Evolutionary conservation across 345 rosid genomes (phyloP).

Genomic region (Gossypium stocksii): DNA sequence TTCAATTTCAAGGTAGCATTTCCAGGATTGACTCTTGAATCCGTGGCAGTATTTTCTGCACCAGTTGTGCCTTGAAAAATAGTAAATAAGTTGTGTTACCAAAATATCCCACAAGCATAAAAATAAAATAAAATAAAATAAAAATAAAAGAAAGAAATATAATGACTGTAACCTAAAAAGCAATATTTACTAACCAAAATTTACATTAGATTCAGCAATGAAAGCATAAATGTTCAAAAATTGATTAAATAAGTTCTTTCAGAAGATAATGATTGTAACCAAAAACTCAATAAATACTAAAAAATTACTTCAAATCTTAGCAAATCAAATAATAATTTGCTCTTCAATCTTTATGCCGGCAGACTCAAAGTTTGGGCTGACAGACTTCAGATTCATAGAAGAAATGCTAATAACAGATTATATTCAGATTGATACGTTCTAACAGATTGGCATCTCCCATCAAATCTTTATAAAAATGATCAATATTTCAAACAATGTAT

Average conservation of each 20-base stretch:
- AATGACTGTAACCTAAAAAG: too few relatives aligned
- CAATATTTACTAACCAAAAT: too few relatives aligned
- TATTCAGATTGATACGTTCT: neutral
- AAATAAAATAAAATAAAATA: neutral
- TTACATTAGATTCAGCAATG: neutral
- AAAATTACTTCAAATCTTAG: neutral
- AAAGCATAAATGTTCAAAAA: neutral
- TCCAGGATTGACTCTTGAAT: constrained; percentile 66
- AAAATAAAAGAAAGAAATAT: too few relatives aligned
- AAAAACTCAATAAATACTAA: neutral
- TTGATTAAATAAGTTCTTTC: neutral
- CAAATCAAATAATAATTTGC: neutral
- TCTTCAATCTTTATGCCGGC: neutral
- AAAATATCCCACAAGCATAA: neutral
- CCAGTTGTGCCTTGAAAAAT: constrained; percentile 55
- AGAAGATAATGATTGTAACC: neutral
- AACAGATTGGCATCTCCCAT: neutral
- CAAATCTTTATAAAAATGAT: neutral
- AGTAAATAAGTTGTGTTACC: neutral
- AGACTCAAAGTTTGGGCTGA: neutral
- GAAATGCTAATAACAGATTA: neutral
- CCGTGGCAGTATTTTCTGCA: constrained; percentile 54
- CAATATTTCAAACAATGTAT: neutral
- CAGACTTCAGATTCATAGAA: neutral
- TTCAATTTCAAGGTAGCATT: constrained; percentile 62